Evolutionary conservation across 805 yeast genomes (phyloP).

Genomic region (Saccharomycopsis lassenensis): DNA sequence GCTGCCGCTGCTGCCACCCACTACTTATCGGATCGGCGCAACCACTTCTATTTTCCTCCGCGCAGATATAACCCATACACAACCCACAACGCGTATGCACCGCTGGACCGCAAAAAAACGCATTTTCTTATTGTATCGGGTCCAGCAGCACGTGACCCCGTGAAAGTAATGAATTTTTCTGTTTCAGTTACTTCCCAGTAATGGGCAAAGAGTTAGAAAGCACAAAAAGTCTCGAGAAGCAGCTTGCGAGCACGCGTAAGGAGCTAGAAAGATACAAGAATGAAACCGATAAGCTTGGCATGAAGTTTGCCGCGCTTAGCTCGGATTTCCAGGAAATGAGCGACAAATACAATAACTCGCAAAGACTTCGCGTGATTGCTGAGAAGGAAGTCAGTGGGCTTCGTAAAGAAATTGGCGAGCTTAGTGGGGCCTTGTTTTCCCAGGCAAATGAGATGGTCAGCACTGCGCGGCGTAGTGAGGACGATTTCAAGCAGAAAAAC

Average conservation of each 20-base stretch:
- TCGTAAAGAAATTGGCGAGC: conserved; percentile 67
- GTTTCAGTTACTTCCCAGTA: too few relatives aligned
- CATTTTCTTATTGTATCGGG: too few relatives aligned
- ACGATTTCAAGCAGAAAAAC: conserved; percentile 49
- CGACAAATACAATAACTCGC: conserved; percentile 13
- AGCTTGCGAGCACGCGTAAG: conserved; percentile 9
- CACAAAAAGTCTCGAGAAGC: conserved; percentile 12
- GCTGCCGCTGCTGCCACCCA: neutral
- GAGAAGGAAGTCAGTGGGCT: conserved; percentile 50
- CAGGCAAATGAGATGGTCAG: conserved; percentile 84
- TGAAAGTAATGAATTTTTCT: too few relatives aligned
- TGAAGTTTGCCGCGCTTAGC: conserved; percentile 14
- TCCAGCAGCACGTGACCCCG: too few relatives aligned
- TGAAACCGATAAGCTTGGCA: conserved; percentile 13
- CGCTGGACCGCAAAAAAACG: neutral
- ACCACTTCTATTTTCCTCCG: neutral
- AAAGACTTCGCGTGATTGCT: conserved; percentile 26
- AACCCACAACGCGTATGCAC: neutral
- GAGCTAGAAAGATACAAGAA: conserved; percentile 12
- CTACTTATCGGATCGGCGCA: neutral
- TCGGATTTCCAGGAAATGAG: conserved; percentile 16
- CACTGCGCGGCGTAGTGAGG: conserved; percentile 59
- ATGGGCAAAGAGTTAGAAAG: conserved; percentile 5
- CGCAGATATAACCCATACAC: neutral
- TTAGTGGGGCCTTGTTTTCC: conserved; percentile 64